Percentiles rank a stretch among this genome's conserved stretches.
These are phyloP conservation scores for Vitis cinerea DNA, from an alignment of 164 flowering plant species.

Conservation along the genomic window DNA sequence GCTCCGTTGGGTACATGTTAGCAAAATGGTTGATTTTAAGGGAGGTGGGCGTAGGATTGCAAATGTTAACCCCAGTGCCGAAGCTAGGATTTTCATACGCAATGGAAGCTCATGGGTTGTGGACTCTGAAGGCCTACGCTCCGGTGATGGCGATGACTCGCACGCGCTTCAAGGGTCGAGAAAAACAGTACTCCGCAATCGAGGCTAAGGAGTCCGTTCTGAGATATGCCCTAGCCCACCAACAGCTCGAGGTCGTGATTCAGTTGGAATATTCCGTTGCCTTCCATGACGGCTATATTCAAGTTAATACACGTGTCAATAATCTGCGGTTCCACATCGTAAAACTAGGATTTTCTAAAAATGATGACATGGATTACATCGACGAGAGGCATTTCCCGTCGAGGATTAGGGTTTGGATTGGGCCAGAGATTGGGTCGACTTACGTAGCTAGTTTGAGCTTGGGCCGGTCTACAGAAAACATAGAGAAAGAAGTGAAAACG, in stretches of 20 bases:
- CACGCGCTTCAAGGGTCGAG: conserved; percentile 16
- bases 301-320: conserved; percentile 65
- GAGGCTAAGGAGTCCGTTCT: conserved; percentile 62
- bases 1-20: conserved; percentile 69
- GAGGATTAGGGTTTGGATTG: conserved; percentile 63
- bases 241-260: conserved; percentile 72
- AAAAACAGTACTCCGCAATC: conserved; percentile 19
- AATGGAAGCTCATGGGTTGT: conserved; percentile 63
- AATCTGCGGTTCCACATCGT: conserved; percentile 77
- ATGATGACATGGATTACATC: conserved; percentile 25
- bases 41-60: conserved; percentile 48
- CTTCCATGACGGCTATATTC: conserved; percentile 42
- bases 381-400: conserved; percentile 72
- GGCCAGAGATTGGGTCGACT: conserved; percentile 70
- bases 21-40: conserved; percentile 62
- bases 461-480: conserved; percentile 69
- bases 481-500: conserved; percentile 46
- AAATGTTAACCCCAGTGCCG: conserved; percentile 23
- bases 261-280: conserved; percentile 68
- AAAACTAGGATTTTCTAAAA: conserved; percentile 49
- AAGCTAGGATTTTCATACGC: conserved; percentile 58
- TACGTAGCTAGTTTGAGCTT: conserved; percentile 60
- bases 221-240: conserved; percentile 76
- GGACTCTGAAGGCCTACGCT: conserved; percentile 68
- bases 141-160: conserved; percentile 58